These are phyloP conservation scores for Udeniomyces megalosporus DNA, from an alignment of 768 basidiomycete genomes.

Conservation along the genomic window DNA sequence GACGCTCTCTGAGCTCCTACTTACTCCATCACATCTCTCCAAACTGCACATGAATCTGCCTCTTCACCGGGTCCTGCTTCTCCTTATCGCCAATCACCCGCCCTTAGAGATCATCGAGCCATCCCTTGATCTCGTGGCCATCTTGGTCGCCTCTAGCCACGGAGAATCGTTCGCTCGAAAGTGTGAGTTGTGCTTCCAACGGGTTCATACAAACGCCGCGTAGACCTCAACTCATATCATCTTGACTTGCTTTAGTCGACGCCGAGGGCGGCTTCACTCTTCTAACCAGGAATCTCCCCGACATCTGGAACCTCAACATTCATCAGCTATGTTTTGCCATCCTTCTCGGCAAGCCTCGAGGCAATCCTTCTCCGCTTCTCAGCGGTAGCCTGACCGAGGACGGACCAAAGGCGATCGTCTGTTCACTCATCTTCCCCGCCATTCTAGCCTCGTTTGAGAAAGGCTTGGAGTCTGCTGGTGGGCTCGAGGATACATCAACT, in stretches of 20 bases:
- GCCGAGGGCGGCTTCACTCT: conserved; percentile 68
- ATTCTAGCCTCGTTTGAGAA: conserved; percentile 53
- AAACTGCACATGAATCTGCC: conserved; percentile 63
- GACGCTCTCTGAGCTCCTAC: conserved; percentile 47
- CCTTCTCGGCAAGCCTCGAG: conserved; percentile 39
- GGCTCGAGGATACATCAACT: conserved; percentile 21
- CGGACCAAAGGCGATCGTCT: conserved; percentile 15
- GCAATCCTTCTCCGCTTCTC: not conserved
- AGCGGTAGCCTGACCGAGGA: not conserved
- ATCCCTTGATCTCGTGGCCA: conserved; percentile 22
- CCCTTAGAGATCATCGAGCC: conserved; percentile 33
- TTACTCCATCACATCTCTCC: conserved; percentile 39
- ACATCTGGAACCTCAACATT: conserved; percentile 49
- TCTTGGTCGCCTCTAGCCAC: conserved; percentile 34
- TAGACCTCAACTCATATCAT: too few species aligned
- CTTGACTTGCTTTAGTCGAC: conserved; percentile 41
- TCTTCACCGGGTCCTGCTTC: conserved; percentile 55
- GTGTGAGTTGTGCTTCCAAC: conserved; percentile 24
- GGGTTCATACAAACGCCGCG: too few species aligned
- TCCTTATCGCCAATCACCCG: conserved; percentile 66
- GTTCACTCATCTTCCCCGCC: conserved; percentile 40
- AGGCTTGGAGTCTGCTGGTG: conserved; percentile 34
- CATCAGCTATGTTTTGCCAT: conserved; percentile 54
- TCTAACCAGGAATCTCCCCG: conserved; percentile 50
- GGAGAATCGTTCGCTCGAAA: conserved; percentile 61